Conservation (phyloP, 1,284 basidiomycete species). For the Puccinia horiana region DNA sequence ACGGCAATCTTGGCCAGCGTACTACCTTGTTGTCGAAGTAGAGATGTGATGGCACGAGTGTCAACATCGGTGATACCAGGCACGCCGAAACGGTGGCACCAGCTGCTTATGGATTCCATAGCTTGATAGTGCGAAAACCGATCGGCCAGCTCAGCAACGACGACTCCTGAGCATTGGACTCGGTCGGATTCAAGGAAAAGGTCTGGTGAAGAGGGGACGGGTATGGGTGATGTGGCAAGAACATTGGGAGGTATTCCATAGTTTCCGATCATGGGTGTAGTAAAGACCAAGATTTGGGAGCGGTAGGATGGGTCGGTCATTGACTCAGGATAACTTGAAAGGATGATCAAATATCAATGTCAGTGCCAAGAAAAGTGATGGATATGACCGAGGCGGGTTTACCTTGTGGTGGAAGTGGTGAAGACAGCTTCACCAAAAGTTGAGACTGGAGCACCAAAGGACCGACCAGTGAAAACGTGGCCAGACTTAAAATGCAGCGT, state of each 20-base stretch:
- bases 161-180: slow-evolving; percentile 87
- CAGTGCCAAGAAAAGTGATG: not conserved
- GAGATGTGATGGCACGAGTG: slow-evolving; percentile 89
- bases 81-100: slow-evolving; percentile 86
- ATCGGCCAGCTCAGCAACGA: slow-evolving; percentile 92
- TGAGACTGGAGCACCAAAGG: slow-evolving; percentile 85
- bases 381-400: slow-evolving; percentile 63
- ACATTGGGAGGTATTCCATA: slow-evolving; percentile 89
- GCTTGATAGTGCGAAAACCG: slow-evolving; percentile 93
- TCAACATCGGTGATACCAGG: slow-evolving; percentile 96
- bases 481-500: slow-evolving; percentile 90
- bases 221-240: slow-evolving; percentile 32
- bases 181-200: slow-evolving; percentile 78
- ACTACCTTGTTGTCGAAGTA: slow-evolving; percentile 94
- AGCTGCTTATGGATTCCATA: slow-evolving; percentile 85
- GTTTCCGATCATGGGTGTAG: slow-evolving; percentile 96
- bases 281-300: slow-evolving; percentile 96
- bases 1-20: slow-evolving; percentile 88
- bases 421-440: slow-evolving; percentile 97
- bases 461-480: slow-evolving; percentile 82
- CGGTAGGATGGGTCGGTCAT: slow-evolving; percentile 99
- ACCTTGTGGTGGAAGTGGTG: slow-evolving; percentile 97
- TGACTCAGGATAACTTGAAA: slow-evolving; percentile 75
- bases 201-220: slow-evolving; percentile 53
- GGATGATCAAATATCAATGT: not conserved